Evolutionary conservation across 768 basidiomycete genomes (phyloP).

Genomic region (Multifurca ochricompacta): DNA sequence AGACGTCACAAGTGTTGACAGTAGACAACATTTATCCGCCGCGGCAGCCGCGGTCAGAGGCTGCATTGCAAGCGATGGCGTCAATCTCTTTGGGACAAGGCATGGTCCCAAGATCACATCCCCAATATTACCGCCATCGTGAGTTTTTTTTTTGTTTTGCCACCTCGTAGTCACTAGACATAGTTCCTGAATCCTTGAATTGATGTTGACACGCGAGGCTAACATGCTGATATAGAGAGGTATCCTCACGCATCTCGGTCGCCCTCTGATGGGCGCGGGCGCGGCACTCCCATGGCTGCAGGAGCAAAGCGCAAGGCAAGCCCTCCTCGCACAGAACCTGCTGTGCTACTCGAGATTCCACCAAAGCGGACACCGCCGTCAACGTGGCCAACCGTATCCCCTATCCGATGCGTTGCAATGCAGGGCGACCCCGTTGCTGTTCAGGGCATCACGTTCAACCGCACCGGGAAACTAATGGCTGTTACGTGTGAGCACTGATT

Average conservation of each 20-base stretch:
- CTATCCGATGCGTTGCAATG: constrained; percentile 32
- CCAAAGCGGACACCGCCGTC: constrained; percentile 29
- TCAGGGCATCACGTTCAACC: constrained; percentile 41
- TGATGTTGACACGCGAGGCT: not conserved
- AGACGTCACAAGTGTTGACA: not conserved
- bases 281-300: not conserved
- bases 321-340: constrained; percentile 6
- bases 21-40: constrained; percentile 1
- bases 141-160: constrained; percentile 4
- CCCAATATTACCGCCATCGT: constrained; percentile 11
- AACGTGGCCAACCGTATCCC: constrained; percentile 43
- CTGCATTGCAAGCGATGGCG: not conserved
- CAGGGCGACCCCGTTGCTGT: constrained; percentile 44
- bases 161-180: not conserved
- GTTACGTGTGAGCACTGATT: constrained; percentile 41
- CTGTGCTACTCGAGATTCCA: constrained; percentile 1
- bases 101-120: not conserved
- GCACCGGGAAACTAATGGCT: constrained; percentile 49
- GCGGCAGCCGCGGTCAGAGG: constrained; percentile 11
- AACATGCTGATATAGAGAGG: constrained; percentile 2
- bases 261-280: constrained; percentile 8
- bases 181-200: not conserved
- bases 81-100: not conserved
- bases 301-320: constrained; percentile 19
- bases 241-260: not conserved